phyloP scores from a whole-genome alignment of 2,329 filamentous ascomycete genomes.

The Thielaviopsis ethacetica region DNA sequence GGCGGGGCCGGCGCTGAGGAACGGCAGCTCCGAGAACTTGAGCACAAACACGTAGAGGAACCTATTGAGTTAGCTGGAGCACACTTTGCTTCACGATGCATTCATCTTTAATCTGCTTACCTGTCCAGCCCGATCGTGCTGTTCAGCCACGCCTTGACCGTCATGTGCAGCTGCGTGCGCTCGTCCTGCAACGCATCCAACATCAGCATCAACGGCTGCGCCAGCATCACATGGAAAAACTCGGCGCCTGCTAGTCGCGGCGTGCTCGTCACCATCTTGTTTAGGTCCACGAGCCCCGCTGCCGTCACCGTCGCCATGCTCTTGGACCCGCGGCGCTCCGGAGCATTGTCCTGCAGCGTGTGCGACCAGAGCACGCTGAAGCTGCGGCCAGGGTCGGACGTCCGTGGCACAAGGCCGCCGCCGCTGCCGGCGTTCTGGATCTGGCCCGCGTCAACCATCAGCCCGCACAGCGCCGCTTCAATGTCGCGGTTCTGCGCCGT shows the following conservation, averaged over 20 bases:
- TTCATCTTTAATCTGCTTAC: no score
- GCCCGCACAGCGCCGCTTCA: slow-evolving; percentile 57
- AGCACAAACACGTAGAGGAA: slow-evolving; percentile 44
- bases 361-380: slow-evolving; percentile 77
- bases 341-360: slow-evolving; percentile 43
- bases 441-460: slow-evolving; percentile 44
- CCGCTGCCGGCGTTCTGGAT: slow-evolving; percentile 9
- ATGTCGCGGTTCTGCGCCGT: slow-evolving; percentile 53
- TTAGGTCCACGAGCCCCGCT: slow-evolving; percentile 4
- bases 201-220: slow-evolving; percentile 64
- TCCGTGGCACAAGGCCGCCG: slow-evolving; percentile 29
- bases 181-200: slow-evolving; percentile 64
- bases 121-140: slow-evolving; percentile 46
- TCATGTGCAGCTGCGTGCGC: slow-evolving; percentile 56
- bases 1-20: slow-evolving; percentile 22
- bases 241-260: slow-evolving; percentile 37
- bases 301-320: slow-evolving; percentile 13
- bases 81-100: no score
- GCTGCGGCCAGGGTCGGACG: slow-evolving; percentile 46
- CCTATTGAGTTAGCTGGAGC: slow-evolving; percentile 23
- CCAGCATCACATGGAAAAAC: slow-evolving; percentile 57
- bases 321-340: slow-evolving; percentile 35
- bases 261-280: slow-evolving; percentile 17
- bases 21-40: slow-evolving; percentile 39
- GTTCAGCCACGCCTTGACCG: slow-evolving; percentile 67